Conservation (phyloP, 495 filamentous ascomycete species). For the Hyphodiscus hymeniophilus region DNA sequence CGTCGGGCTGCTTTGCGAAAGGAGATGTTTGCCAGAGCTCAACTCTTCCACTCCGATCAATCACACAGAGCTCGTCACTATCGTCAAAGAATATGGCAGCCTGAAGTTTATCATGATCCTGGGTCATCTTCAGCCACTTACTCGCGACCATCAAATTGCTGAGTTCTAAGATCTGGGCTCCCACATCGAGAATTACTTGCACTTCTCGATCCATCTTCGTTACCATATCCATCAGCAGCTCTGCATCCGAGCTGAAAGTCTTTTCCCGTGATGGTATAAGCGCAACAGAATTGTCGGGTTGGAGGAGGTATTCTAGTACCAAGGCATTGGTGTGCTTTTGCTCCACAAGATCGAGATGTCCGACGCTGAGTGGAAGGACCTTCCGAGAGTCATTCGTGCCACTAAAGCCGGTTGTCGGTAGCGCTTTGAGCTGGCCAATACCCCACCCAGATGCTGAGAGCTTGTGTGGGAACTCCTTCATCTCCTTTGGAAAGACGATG, state of each 20-base stretch:
- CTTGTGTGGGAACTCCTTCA: conserved; percentile 56
- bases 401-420: conserved; percentile 59
- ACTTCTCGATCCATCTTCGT: conserved; percentile 29
- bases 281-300: conserved; percentile 41
- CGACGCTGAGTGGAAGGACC: conserved; percentile 47
- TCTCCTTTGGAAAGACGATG: conserved; percentile 58
- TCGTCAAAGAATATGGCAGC: conserved; percentile 50
- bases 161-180: conserved; percentile 62
- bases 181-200: conserved; percentile 63
- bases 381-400: conserved; percentile 61
- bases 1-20: conserved; percentile 48
- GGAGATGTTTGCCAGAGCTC: conserved; percentile 51
- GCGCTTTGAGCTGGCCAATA: conserved; percentile 36
- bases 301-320: conserved; percentile 50
- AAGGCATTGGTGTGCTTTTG: conserved; percentile 57
- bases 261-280: conserved; percentile 19
- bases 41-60: conserved; percentile 32
- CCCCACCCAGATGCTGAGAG: conserved; percentile 67
- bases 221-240: conserved; percentile 39
- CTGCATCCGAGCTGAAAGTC: conserved; percentile 25
- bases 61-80: conserved; percentile 39
- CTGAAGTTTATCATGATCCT: conserved; percentile 23
- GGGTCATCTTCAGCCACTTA: conserved; percentile 32
- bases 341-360: conserved; percentile 44
- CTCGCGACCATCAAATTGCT: conserved; percentile 46